These are phyloP conservation scores for Beta corolliflora DNA, from an alignment of 179 eudicot species.

Conservation along the genomic window DNA sequence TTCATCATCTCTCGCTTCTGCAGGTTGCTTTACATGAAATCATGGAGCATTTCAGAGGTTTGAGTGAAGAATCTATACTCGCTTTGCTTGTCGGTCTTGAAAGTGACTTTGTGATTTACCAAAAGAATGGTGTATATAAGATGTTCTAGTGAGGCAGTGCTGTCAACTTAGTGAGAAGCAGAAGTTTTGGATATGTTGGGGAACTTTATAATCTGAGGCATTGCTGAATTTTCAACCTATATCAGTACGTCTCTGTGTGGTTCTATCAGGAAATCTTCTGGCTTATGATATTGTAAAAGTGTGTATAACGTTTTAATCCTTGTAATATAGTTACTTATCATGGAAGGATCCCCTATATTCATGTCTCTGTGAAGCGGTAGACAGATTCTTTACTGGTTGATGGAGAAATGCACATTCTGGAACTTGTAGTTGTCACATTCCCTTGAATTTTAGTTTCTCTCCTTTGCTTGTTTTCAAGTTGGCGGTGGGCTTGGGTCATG, in stretches of 20 bases:
- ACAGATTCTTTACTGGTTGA: too few species aligned
- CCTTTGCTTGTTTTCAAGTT: too few species aligned
- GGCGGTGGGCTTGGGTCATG: too few species aligned
- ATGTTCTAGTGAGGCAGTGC: constrained; percentile 39
- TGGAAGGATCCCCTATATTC: not conserved
- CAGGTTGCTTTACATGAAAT: constrained; percentile 64
- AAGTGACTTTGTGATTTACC: constrained; percentile 58
- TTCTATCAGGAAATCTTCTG: not conserved
- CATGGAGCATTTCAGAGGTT: constrained; percentile 53
- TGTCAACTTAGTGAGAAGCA: not conserved
- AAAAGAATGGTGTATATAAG: constrained; percentile 57
- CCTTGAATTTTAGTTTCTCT: not conserved
- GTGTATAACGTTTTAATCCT: not conserved
- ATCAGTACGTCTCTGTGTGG: not conserved
- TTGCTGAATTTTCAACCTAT: not conserved
- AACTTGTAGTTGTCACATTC: not conserved
- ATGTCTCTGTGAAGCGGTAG: not conserved
- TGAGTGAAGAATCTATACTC: constrained; percentile 42
- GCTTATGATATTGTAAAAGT: not conserved
- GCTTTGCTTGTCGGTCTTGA: constrained; percentile 55
- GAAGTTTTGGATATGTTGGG: not conserved
- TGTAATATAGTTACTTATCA: not conserved
- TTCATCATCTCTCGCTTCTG: constrained; percentile 8
- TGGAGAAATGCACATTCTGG: not conserved
- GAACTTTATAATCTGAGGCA: not conserved